phyloP scores from a whole-genome alignment of 768 basidiomycete species.

The Leccinum truebloodii region DNA sequence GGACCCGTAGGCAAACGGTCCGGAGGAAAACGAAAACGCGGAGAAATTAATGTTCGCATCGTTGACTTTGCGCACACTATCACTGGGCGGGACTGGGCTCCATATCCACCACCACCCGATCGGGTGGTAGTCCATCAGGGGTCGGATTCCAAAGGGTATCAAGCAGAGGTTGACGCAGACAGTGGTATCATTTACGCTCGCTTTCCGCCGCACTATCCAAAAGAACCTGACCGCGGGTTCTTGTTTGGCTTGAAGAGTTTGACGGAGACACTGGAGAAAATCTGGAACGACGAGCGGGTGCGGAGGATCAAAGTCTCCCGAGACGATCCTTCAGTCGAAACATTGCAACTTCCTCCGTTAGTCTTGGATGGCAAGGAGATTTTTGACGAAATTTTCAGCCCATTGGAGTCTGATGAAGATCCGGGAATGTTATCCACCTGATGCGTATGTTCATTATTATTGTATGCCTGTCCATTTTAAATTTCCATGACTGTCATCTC shows the following conservation, averaged over 20 bases:
- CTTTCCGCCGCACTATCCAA: constrained; percentile 90
- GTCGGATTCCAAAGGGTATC: constrained; percentile 71
- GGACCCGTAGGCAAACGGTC: constrained; percentile 67
- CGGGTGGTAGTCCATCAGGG: constrained; percentile 44
- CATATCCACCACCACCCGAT: constrained; percentile 52
- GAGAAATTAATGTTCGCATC: constrained; percentile 93
- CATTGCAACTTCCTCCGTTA: constrained; percentile 61
- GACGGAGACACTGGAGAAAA: constrained; percentile 70
- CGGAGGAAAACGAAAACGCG: constrained; percentile 70
- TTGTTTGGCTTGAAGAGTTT: constrained; percentile 87
- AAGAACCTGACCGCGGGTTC: constrained; percentile 92
- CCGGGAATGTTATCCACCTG: constrained; percentile 77
- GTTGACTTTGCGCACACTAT: constrained; percentile 99
- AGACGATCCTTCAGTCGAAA: constrained; percentile 51
- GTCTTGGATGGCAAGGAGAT: constrained; percentile 75
- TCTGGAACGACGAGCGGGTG: constrained; percentile 86
- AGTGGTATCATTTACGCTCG: constrained; percentile 87
- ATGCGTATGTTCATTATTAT: constrained; percentile 2
- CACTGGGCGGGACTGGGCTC: constrained; percentile 88
- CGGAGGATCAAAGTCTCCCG: constrained; percentile 62
- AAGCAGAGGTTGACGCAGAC: constrained; percentile 77
- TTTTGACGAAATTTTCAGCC: constrained; percentile 71
- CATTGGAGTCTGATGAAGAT: constrained; percentile 54
- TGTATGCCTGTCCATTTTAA: background rate
- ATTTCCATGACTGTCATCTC: background rate